phyloP scores from a whole-genome alignment of 1,284 basidiomycete genomes.

The Ceratobasidium sp. region DNA sequence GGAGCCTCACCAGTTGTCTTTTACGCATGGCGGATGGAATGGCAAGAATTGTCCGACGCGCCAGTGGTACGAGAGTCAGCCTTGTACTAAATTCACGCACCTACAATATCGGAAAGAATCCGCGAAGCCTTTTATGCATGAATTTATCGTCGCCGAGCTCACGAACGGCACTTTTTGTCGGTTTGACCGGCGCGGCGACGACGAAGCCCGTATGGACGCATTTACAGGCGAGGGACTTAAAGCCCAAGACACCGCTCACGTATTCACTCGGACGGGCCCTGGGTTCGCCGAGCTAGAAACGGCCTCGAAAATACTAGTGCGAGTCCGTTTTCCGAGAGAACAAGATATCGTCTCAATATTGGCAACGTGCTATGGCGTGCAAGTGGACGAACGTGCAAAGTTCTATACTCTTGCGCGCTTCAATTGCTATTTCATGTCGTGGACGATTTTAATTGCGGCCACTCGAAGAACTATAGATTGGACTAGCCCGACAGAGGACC shows the following conservation, averaged over 20 bases:
- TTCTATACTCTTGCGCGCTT: conserved; percentile 16
- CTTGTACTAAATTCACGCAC: background rate
- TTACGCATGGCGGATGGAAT: background rate
- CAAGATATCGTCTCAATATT: conserved; percentile 17
- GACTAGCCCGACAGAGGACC: background rate
- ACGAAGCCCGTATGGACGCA: background rate
- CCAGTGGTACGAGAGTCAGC: conserved; percentile 21
- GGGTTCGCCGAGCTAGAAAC: background rate
- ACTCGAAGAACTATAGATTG: conserved; percentile 8
- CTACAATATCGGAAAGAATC: conserved; percentile 22
- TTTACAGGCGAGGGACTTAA: background rate
- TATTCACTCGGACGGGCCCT: background rate
- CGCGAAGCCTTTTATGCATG: conserved; percentile 1
- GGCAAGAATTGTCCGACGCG: background rate
- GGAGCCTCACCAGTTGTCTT: conserved; percentile 2
- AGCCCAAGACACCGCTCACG: conserved; percentile 12
- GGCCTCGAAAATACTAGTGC: background rate
- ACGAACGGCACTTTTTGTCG: conserved; percentile 8
- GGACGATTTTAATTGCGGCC: conserved; percentile 22
- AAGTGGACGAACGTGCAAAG: conserved; percentile 4
- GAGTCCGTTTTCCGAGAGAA: background rate
- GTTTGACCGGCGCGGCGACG: conserved; percentile 9
- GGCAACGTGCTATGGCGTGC: conserved; percentile 14
- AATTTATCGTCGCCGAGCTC: conserved; percentile 29
- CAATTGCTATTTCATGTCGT: conserved; percentile 38